phyloP scores from a whole-genome alignment of 768 basidiomycete species.

The Lactarius indigo region DNA sequence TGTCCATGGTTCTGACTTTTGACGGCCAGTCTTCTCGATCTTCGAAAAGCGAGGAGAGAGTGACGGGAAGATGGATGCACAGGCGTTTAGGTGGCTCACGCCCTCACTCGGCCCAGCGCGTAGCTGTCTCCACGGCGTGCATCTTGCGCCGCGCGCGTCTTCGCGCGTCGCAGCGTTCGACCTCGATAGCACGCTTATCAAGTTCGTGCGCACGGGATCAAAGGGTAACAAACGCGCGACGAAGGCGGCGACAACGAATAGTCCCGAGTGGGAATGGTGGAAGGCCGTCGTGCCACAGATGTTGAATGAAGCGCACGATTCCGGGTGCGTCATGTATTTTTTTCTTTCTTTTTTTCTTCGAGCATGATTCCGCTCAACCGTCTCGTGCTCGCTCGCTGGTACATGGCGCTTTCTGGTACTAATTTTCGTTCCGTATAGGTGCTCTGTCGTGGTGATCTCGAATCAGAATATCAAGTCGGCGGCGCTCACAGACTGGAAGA shows the following conservation, averaged over 20 bases:
- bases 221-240: constrained; percentile 23
- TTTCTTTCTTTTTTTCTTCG: background rate
- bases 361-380: background rate
- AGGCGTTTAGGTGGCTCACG: constrained; percentile 32
- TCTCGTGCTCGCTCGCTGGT: constrained; percentile 7
- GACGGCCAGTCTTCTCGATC: constrained; percentile 30
- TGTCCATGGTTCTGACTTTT: background rate
- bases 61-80: constrained; percentile 1
- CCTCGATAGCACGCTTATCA: constrained; percentile 82
- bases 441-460: constrained; percentile 70
- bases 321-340: constrained; percentile 47
- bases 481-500: constrained; percentile 63
- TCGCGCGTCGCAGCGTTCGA: constrained; percentile 79
- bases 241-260: constrained; percentile 32
- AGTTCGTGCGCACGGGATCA: constrained; percentile 39
- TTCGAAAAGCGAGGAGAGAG: constrained; percentile 26
- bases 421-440: constrained; percentile 39
- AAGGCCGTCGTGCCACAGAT: constrained; percentile 54
- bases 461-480: constrained; percentile 65
- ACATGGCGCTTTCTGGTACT: background rate
- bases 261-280: constrained; percentile 76
- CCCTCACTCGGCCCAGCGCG: constrained; percentile 33
- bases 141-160: constrained; percentile 39
- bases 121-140: constrained; percentile 38
- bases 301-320: constrained; percentile 53